Percentiles rank a stretch among this genome's conserved stretches.
phyloP scores from a whole-genome alignment of 2,329 filamentous ascomycete genomes.

The Hymenoscyphus fraxineus region DNA sequence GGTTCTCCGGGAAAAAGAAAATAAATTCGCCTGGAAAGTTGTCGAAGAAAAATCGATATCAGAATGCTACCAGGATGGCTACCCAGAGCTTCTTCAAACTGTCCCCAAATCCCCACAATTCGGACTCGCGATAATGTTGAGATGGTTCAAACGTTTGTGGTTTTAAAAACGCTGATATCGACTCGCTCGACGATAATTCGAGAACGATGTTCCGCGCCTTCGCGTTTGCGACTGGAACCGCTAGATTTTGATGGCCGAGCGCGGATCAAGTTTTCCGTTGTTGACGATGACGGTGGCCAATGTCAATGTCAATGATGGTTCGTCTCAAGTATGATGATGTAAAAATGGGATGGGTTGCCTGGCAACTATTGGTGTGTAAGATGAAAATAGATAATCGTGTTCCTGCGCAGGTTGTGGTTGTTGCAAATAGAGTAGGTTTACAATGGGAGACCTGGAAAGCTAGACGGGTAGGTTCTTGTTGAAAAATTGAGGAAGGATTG shows the following conservation, averaged over 20 bases:
- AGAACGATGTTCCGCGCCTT: background rate
- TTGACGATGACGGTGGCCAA: background rate
- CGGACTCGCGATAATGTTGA: constrained; percentile 18
- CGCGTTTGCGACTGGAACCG: constrained; percentile 23
- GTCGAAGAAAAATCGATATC: background rate
- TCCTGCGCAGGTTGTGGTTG: background rate
- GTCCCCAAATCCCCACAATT: constrained; percentile 9
- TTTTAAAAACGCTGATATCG: constrained; percentile 22
- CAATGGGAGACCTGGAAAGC: background rate
- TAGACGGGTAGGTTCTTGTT: background rate
- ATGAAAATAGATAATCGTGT: background rate
- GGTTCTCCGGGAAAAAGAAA: background rate
- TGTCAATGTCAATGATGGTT: background rate
- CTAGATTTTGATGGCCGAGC: constrained; percentile 24
- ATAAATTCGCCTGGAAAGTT: background rate
- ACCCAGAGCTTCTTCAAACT: background rate
- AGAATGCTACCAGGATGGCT: constrained; percentile 15
- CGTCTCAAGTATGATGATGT: background rate
- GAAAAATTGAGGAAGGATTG: background rate
- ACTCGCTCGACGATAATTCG: constrained; percentile 8
- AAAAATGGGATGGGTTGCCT: too few relatives aligned
- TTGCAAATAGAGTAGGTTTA: background rate
- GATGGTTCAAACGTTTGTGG: constrained; percentile 19
- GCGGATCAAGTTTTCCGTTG: constrained; percentile 1
- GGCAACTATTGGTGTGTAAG: background rate